Evolutionary conservation across 2,329 filamentous ascomycete species (phyloP), one percentile per base, ranked within the genome.

Genomic region (Exophiala dermatitidis): DNA sequence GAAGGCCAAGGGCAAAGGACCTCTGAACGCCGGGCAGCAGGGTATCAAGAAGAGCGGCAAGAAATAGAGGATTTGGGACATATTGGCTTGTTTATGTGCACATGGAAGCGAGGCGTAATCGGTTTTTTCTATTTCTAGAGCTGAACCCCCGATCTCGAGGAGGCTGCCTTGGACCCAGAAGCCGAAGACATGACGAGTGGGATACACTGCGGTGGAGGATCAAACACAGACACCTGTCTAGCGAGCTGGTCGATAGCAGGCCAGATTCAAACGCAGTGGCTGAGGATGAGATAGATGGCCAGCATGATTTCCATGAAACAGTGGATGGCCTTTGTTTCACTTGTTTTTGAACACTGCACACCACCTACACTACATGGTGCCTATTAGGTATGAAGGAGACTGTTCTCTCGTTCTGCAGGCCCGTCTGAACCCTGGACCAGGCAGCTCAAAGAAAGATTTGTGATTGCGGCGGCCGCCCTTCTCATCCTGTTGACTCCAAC

Each of bases 21-120:
- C 91, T 36, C 70, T 96, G 69, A 90, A 90, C 74, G 85, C 83
- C 32, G 90, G 89, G 33, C 72, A 78, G 46, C 88, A 94, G 74
- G 90, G 89, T 59, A 95, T 97, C 77, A 96, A 96, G 84, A 96
- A 95, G 90, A 90, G 72, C 95, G 96, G 86, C 95, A 96, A 84
- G 95, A 79, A 74, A 65, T 50, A 57, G 36, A 59, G 5, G 37
- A 32, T 3, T 3, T n/a, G 28, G 19, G 43, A 32, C 46, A 31
- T 28, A 30, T 9, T 41, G 31, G 28, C 19, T 7, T 30, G 36
- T n/a, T 44, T 42, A 55, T 47, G 56, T 49, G 46, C 37, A 40
- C 40, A 56, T 56, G 53, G 54, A 36, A 52, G 50, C 53, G 32
- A 44, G 57, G 57, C 53, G 57, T 46, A 54, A 42, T 43, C 50